Evolutionary conservation across 2,329 filamentous ascomycete species (phyloP), one percentile per base, ranked within the genome.

Genomic region (Davidsoniella australis): DNA sequence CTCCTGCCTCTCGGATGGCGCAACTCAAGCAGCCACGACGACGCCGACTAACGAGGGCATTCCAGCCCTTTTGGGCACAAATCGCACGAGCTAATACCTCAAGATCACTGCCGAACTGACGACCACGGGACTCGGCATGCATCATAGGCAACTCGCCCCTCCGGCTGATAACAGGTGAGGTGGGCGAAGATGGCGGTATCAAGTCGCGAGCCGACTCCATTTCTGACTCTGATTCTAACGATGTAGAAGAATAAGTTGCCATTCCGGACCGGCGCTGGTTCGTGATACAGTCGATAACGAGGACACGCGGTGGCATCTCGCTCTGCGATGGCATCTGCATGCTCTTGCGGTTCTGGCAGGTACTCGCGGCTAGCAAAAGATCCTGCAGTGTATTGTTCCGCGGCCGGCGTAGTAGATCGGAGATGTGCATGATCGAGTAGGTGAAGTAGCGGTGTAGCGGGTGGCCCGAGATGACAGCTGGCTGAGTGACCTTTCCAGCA

Each of bases 1-100:
- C 82, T 4, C 77, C 76, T 0, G 82, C 82, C 65, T 89, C 82
- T 16, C 84, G 71, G 41, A 89, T 75, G 39, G 80, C 81, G 62
- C 84, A 89, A 3, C 75, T 73, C 36, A 88, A 62, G 59, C 84
- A 89, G 0, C 80, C 82, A 53, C 81, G 69, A 55, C 76, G 73
- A 38, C 71, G 68, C 47, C 80, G 69, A 53, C 79, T 83, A 54
- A 88, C 70, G 16, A 88, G 60, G 18, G 83, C 82, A 59, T 86
- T 82, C 70, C 79, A 80, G 2, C 83, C 83, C 56, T 73, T 76
- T 58, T 84, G 77, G 0, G 82, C 79, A 59, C 84, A 88, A 55
- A 85, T 69, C 1, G 82, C 82, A 45, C 83, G 68, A 1, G 79
- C 80, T 47, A 88, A 64, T 7, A 87, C 71, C 62, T 86, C 81